Conservation (phyloP, 225 moss, liverwort and hornwort genomes). For the Marchantia polymorpha region DNA sequence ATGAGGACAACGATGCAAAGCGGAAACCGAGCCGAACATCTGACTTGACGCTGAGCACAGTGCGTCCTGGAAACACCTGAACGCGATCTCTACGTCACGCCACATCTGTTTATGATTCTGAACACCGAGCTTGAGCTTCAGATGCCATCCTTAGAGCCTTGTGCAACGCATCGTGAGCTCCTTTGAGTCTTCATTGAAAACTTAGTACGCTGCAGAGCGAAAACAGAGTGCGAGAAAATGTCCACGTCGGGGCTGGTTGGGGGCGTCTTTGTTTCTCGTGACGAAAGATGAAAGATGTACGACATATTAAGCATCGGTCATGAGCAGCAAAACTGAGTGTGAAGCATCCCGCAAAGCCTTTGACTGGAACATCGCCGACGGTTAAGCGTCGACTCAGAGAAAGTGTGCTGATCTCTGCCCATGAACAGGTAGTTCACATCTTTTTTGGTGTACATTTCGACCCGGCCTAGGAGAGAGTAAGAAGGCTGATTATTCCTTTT, state of each 20-base stretch:
- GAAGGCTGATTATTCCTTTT: slow-evolving; percentile 17
- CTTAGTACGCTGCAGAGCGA: neutral
- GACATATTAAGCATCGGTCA: neutral
- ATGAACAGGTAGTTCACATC: slow-evolving; percentile 4
- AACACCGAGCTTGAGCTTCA: neutral
- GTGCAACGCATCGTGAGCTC: neutral
- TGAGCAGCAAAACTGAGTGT: neutral
- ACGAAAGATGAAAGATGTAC: neutral
- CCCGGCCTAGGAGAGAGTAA: slow-evolving; percentile 12
- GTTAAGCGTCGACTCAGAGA: neutral
- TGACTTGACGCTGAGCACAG: no score
- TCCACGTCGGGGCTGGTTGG: neutral
- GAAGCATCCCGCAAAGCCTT: neutral
- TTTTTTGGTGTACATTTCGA: slow-evolving; percentile 14
- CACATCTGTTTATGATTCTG: no score
- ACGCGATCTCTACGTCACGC: no score
- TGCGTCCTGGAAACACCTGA: no score
- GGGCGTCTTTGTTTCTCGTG: neutral
- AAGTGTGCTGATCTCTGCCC: slow-evolving; percentile 16
- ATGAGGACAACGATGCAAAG: no score
- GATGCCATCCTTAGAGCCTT: neutral
- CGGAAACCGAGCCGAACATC: no score
- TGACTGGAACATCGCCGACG: neutral
- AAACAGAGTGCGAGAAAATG: no score
- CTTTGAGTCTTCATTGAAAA: neutral